phyloP scores from a whole-genome alignment of 805 yeast genomes.

The Clavispora asparagi region DNA sequence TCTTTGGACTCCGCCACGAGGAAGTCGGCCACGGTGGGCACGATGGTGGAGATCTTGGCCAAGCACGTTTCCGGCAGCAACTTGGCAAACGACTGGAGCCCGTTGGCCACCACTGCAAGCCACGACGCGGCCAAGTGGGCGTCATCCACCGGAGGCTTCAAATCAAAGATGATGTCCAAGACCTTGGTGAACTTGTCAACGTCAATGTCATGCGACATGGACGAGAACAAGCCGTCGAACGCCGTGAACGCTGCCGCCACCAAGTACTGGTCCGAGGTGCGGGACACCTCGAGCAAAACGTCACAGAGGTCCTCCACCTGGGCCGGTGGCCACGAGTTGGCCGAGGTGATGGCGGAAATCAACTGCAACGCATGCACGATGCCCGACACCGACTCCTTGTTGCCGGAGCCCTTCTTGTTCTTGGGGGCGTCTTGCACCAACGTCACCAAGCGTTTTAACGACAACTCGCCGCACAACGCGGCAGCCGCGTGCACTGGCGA shows the following conservation, averaged over 20 bases:
- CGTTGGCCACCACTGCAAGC: constrained; percentile 92
- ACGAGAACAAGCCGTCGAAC: constrained; percentile 72
- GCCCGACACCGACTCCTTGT: constrained; percentile 49
- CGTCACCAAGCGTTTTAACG: constrained; percentile 50
- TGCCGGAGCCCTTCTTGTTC: constrained; percentile 27
- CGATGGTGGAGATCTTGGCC: constrained; percentile 44
- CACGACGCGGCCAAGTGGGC: constrained; percentile 87
- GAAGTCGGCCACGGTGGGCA: constrained; percentile 53
- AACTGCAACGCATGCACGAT: constrained; percentile 76
- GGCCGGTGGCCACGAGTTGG: constrained; percentile 77
- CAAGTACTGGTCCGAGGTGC: constrained; percentile 77
- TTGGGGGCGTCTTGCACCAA: constrained; percentile 33
- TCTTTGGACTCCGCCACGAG: constrained; percentile 61
- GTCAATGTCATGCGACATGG: constrained; percentile 57
- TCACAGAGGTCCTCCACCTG: constrained; percentile 73
- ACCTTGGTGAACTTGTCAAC: constrained; percentile 60
- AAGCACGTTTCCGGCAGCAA: constrained; percentile 44
- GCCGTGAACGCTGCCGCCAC: constrained; percentile 80
- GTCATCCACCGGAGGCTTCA: constrained; percentile 80
- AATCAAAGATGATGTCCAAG: constrained; percentile 65
- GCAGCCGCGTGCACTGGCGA: constrained; percentile 75
- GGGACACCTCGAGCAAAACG: constrained; percentile 65
- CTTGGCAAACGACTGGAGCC: constrained; percentile 39
- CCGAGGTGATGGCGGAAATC: constrained; percentile 60
- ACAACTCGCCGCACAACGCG: constrained; percentile 60